Evolutionary conservation across 2,329 filamentous ascomycete genomes (phyloP), one percentile per base, ranked within the genome.

Genomic region (Microdochium bolleyi): DNA sequence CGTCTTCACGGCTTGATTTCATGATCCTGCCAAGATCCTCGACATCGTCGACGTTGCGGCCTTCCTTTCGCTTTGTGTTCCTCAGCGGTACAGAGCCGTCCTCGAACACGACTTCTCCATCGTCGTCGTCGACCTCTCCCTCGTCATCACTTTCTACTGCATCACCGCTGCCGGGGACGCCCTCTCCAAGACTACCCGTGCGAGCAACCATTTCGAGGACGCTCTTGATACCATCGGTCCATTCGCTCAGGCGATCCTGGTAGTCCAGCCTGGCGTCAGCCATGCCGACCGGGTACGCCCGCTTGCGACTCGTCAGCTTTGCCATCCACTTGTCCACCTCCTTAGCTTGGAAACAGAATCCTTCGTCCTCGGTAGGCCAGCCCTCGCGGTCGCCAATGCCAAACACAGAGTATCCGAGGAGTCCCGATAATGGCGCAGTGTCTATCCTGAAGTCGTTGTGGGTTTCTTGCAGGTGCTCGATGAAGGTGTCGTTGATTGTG

Each of bases 381-480:
- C 88, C 90, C 65, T 95, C 89, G 56, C 81, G 84, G 66, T 97
- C 92, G 19, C 92, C 92, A 63, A 96, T 88, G 0, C 94, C 94
- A 72, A 97, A 97, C 0, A 97, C 91, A 0, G 89, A 89, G 65
- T 96, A 97, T 9, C 92, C 92, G 2, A 92, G 73, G 16, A 97
- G 70, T 1, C 77, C 73, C 0, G 86, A 84, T 49, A 99, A 71
- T 1, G 94, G 87, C 0, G 88, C 86, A 0, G 91, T 96, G 62
- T 97, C 92, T 59, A 99, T 95, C 54, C 92, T 84, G 75, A 97
- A 97, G 68, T 99, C 94, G 71, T 97, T 84, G 65, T 97, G 92
- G 0, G 92, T 97, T 67, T 99, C 92, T 64, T 88, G 79, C 5
- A 99, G 73, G 66, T 96, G 90, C 57, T 89, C 84, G 24, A 97